Base-by-base conservation (phyloP, 1,284 basidiomycete species). In the Porphyrellus sp. region DNA sequence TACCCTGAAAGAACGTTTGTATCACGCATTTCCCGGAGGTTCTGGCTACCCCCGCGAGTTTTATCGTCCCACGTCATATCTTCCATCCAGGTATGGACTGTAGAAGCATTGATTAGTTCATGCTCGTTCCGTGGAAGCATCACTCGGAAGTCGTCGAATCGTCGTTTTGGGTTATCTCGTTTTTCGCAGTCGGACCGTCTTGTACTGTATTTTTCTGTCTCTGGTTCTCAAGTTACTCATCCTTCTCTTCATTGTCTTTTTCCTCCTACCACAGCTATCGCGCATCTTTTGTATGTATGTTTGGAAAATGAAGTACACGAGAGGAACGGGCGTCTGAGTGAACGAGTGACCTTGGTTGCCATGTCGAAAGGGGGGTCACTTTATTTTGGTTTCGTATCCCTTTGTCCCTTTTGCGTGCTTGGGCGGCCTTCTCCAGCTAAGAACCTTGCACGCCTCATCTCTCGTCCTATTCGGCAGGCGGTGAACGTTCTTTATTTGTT, bases 271-370 rank as follows among this genome's bases (percentile, higher is more conserved):
- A 69, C 52, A 65, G 64, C 66, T 70, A 62, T 70, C 65, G 57
- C 57, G 28, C 46, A 50, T 53, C 53, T 56, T 56, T 46, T 68
- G 69, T 68, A 71, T 68, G 69, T 68, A 71, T 69, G 60, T 65
- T 58, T 62, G 53, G 59, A 61, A 69, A 55, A 56, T 48, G 46
- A 62, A 56, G 60, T 48, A 54, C 49, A 27, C 52, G 44, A 59
- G 54, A 33, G 40, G 39, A 48, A 45, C 28, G 44, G 2, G 23
- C 13, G 33, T 28, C 21, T 27, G 27, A 21, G 18, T 8, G 49
- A 18, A 40, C 35, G 40, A 23, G 44, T 39, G 41, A 25, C n/a
- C 39, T n/a, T 12, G 35, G 67, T 69, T 69, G 64, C 63, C 56
- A 70, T 53, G 69, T 58, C 46, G 38, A 52, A 44, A 34, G 31